A percentile compares a stretch with the other conserved stretches of the same genome.
Conservation (phyloP, 768 basidiomycete genomes). For the Calvatia gigantea region DNA sequence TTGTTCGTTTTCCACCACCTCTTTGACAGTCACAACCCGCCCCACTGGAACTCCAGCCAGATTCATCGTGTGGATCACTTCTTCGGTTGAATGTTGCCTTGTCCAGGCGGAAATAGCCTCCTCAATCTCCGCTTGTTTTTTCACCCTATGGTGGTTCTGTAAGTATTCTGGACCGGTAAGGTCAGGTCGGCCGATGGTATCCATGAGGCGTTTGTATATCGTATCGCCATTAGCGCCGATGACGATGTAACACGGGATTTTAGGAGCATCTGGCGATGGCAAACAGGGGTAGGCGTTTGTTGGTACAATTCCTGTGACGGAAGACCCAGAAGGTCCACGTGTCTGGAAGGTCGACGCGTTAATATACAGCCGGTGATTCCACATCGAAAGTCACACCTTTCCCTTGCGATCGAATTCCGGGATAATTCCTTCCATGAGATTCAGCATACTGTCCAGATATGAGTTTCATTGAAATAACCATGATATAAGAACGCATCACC, state of each 20-base stretch:
- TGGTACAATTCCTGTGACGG: slow-evolving; percentile 72
- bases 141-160: slow-evolving; percentile 60
- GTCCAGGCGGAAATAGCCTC: slow-evolving; percentile 63
- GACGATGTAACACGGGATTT: slow-evolving; percentile 55
- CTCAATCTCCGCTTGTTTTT: slow-evolving; percentile 62
- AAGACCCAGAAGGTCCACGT: slow-evolving; percentile 72
- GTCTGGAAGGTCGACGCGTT: slow-evolving; percentile 32
- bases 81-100: slow-evolving; percentile 40
- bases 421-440: slow-evolving; percentile 74
- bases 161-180: slow-evolving; percentile 52
- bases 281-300: slow-evolving; percentile 73
- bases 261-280: slow-evolving; percentile 31
- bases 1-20: slow-evolving; percentile 59
- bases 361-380: neutral
- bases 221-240: slow-evolving; percentile 73
- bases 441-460: slow-evolving; percentile 52
- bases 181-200: slow-evolving; percentile 52
- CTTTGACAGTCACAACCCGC: slow-evolving; percentile 58
- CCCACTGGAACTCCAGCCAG: slow-evolving; percentile 61
- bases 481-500: slow-evolving; percentile 29
- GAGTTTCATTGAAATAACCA: neutral
- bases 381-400: slow-evolving; percentile 36
- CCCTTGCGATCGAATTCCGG: slow-evolving; percentile 73
- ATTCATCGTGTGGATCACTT: slow-evolving; percentile 49
- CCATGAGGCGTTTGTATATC: slow-evolving; percentile 67